phyloP scores from a whole-genome alignment of 2,329 filamentous ascomycete genomes.

The Alternaria hordeiaustralica region DNA sequence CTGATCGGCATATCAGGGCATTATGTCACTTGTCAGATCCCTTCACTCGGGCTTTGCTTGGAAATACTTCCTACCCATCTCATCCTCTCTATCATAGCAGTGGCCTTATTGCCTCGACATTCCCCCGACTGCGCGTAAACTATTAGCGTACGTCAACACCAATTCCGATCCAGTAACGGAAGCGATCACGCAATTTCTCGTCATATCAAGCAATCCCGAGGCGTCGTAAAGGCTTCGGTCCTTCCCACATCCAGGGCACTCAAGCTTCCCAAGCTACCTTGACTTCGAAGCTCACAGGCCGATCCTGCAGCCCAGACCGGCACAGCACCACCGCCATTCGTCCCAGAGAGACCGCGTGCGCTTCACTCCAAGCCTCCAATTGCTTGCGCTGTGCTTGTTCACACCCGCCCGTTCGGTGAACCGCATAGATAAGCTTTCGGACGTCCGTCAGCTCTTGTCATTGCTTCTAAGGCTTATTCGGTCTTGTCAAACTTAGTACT shows the following conservation, averaged over 20 bases:
- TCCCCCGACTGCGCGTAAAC: slow-evolving; percentile 3
- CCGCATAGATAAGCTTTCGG: slow-evolving; percentile 36
- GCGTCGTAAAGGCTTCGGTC: slow-evolving; percentile 23
- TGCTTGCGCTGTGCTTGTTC: slow-evolving; percentile 15
- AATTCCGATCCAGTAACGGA: neutral
- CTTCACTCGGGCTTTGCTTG: slow-evolving; percentile 9
- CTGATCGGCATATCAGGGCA: slow-evolving; percentile 20
- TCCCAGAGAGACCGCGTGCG: neutral
- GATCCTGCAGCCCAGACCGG: neutral
- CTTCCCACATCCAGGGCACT: slow-evolving; percentile 17
- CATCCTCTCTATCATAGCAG: neutral
- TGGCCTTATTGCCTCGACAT: slow-evolving; percentile 7
- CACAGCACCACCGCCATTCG: slow-evolving; percentile 1
- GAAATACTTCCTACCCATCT: slow-evolving; percentile 3
- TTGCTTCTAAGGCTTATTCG: slow-evolving; percentile 33
- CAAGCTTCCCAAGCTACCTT: slow-evolving; percentile 9
- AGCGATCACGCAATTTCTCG: slow-evolving; percentile 36
- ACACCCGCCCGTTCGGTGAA: slow-evolving; percentile 13
- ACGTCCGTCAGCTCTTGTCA: slow-evolving; percentile 31
- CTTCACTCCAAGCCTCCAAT: slow-evolving; percentile 11
- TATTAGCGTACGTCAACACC: slow-evolving; percentile 1
- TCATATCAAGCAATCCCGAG: slow-evolving; percentile 32
- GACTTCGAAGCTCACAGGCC: slow-evolving; percentile 15
- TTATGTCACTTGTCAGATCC: slow-evolving; percentile 35
- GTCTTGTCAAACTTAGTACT: slow-evolving; percentile 25